A percentile compares a stretch with the other conserved stretches of the same genome.
Conservation (phyloP, 75 land plant species). For the Selaginella tamariscina region DNA sequence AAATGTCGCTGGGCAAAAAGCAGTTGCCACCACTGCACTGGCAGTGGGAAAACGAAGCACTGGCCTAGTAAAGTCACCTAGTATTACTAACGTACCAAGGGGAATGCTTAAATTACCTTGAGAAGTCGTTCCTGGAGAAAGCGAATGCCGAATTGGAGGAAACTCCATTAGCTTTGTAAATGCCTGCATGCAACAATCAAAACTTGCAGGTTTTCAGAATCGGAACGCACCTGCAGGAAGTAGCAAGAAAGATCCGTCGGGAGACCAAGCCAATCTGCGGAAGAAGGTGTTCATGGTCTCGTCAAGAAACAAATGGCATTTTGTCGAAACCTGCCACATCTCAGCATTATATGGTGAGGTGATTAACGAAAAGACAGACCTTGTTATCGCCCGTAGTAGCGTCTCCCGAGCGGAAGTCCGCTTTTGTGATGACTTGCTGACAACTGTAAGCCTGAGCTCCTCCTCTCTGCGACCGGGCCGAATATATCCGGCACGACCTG, state of each 20-base stretch:
- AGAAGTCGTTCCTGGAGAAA: conserved; percentile 70
- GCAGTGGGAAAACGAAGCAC: conserved; percentile 67
- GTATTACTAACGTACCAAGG: neutral
- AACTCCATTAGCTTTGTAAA: conserved; percentile 38
- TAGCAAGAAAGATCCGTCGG: conserved; percentile 88
- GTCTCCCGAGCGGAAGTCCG: conserved; percentile 23
- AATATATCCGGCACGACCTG: conserved; percentile 79
- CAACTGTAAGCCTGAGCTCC: conserved; percentile 51
- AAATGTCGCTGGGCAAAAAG: conserved; percentile 77
- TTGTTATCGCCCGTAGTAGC: neutral
- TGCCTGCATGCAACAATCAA: conserved; percentile 34
- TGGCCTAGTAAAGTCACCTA: conserved; percentile 35
- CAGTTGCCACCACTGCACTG: conserved; percentile 65
- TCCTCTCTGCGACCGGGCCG: conserved; percentile 34
- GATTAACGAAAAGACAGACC: neutral
- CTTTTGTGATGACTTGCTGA: conserved; percentile 60
- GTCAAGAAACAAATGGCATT: conserved; percentile 75
- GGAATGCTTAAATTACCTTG: conserved; percentile 38
- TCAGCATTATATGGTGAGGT: no score
- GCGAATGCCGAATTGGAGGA: conserved; percentile 57
- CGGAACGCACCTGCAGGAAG: conserved; percentile 69
- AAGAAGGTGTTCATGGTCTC: conserved; percentile 94
- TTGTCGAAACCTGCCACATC: conserved; percentile 17
- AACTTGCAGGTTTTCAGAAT: neutral
- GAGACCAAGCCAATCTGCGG: conserved; percentile 90